These are phyloP conservation scores for Nidularia pulvinata DNA, from an alignment of 768 basidiomycete genomes.

Conservation along the genomic window DNA sequence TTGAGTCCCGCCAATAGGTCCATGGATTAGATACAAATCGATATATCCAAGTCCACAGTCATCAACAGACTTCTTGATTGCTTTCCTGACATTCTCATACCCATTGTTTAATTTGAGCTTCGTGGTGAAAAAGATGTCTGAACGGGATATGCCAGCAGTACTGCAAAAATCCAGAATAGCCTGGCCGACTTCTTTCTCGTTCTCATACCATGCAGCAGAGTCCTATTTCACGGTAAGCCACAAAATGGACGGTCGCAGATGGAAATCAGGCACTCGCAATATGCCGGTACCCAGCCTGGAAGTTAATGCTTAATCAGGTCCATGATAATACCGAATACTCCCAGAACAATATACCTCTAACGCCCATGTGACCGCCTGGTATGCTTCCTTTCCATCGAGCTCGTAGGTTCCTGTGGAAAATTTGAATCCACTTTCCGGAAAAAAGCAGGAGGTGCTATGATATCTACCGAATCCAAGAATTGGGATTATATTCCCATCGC, in stretches of 20 bases:
- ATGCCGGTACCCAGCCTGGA: conserved; percentile 62
- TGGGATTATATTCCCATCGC: conserved; percentile 53
- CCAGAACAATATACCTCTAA: conserved; percentile 44
- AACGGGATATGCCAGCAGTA: conserved; percentile 45
- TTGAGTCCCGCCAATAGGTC: conserved; percentile 59
- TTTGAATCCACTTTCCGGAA: background rate
- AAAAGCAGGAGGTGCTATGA: background rate
- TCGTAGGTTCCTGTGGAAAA: conserved; percentile 53
- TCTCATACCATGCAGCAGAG: conserved; percentile 57
- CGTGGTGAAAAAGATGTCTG: conserved; percentile 69
- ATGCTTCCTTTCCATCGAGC: conserved; percentile 55
- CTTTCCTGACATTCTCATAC: conserved; percentile 43
- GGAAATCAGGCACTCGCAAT: conserved; percentile 38
- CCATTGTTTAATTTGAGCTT: conserved; percentile 63
- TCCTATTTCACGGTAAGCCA: conserved; percentile 26
- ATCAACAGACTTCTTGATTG: conserved; percentile 53
- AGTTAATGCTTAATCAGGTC: conserved; percentile 4
- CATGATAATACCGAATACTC: conserved; percentile 3
- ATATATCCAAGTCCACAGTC: conserved; percentile 60
- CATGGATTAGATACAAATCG: conserved; percentile 74
- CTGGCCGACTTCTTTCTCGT: conserved; percentile 63
- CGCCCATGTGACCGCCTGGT: conserved; percentile 57
- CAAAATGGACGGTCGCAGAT: conserved; percentile 3
- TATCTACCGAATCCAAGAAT: conserved; percentile 46
- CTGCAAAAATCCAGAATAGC: conserved; percentile 59